Evolutionary conservation across 2,329 filamentous ascomycete species (phyloP).

Genomic region (Aureobasidium leucospermi): DNA sequence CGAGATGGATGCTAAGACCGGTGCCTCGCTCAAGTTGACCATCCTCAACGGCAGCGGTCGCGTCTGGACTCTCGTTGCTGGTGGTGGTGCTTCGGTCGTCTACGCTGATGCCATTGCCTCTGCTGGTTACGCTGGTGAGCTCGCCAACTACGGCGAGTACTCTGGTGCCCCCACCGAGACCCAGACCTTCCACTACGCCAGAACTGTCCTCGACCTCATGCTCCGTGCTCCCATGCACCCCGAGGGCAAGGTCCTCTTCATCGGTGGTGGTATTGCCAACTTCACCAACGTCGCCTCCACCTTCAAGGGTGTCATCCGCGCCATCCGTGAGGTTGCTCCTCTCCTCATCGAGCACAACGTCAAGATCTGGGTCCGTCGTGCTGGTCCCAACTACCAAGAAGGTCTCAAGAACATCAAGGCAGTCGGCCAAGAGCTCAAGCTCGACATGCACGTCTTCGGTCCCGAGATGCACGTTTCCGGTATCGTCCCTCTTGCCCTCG

Average conservation of each 20-base stretch:
- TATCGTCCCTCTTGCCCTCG: slow-evolving; percentile 86
- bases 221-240: slow-evolving; percentile 77
- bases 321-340: slow-evolving; percentile 80
- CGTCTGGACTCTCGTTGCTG: slow-evolving; percentile 96
- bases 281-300: slow-evolving; percentile 98
- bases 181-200: slow-evolving; percentile 98
- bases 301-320: slow-evolving; percentile 99
- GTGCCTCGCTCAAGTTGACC: slow-evolving; percentile 96
- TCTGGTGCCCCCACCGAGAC: slow-evolving; percentile 97
- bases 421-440: slow-evolving; percentile 84
- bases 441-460: slow-evolving; percentile 88
- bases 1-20: slow-evolving; percentile 97
- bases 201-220: slow-evolving; percentile 95
- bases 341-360: slow-evolving; percentile 92
- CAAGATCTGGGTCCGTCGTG: slow-evolving; percentile 88
- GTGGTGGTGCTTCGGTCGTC: slow-evolving; percentile 98
- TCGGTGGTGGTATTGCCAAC: slow-evolving; percentile 99
- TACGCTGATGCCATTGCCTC: slow-evolving; percentile 98
- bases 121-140: slow-evolving; percentile 86
- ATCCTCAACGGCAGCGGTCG: slow-evolving; percentile 87
- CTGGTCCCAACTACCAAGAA: slow-evolving; percentile 98
- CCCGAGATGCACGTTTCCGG: slow-evolving; percentile 85
- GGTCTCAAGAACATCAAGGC: slow-evolving; percentile 99
- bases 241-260: slow-evolving; percentile 98
- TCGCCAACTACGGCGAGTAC: slow-evolving; percentile 99